A percentile compares a stretch with the other conserved stretches of the same genome.
These are phyloP conservation scores for Pseudocohnilembus persalinus DNA, from an alignment of 169 alveolate species.

Conservation along the genomic window DNA sequence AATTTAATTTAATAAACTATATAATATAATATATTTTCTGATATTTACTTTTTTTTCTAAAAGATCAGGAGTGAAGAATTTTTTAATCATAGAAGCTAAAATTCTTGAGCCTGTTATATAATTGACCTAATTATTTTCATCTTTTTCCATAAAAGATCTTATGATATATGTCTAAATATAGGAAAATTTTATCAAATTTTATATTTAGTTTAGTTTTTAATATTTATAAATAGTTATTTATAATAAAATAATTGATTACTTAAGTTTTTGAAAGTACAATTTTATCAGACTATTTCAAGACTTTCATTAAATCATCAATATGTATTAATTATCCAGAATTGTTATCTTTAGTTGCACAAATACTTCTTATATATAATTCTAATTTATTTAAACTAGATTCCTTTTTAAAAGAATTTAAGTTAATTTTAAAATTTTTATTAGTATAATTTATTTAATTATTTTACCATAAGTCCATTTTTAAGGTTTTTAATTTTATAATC, in stretches of 20 bases:
- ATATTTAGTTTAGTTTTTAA: background rate
- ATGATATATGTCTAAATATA: conserved; percentile 19
- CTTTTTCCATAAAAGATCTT: conserved; percentile 16
- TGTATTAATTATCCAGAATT: background rate
- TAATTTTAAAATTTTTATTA: no score
- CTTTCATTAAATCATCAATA: conserved; percentile 24
- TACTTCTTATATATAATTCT: conserved; percentile 12
- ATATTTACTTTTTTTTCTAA: conserved; percentile 22
- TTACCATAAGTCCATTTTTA: conserved; percentile 27
- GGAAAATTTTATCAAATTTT: no score
- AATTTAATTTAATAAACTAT: background rate
- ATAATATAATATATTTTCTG: background rate
- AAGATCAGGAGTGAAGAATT: conserved; percentile 24
- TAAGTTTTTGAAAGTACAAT: conserved; percentile 17
- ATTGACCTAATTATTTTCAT: conserved; percentile 9
- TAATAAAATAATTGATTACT: background rate
- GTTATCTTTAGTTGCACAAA: conserved; percentile 5
- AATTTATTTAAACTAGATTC: conserved; percentile 7
- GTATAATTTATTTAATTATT: background rate
- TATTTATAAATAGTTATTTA: background rate
- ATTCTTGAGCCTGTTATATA: conserved; percentile 19
- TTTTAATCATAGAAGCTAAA: conserved; percentile 10
- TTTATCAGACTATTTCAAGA: conserved; percentile 9
- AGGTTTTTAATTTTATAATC: conserved; percentile 6
- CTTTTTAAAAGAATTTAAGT: background rate